A percentile compares a stretch with the other conserved stretches of the same genome.
phyloP scores from a whole-genome alignment of 176 grass and related monocot species.

The Triticum timopheevii region DNA sequence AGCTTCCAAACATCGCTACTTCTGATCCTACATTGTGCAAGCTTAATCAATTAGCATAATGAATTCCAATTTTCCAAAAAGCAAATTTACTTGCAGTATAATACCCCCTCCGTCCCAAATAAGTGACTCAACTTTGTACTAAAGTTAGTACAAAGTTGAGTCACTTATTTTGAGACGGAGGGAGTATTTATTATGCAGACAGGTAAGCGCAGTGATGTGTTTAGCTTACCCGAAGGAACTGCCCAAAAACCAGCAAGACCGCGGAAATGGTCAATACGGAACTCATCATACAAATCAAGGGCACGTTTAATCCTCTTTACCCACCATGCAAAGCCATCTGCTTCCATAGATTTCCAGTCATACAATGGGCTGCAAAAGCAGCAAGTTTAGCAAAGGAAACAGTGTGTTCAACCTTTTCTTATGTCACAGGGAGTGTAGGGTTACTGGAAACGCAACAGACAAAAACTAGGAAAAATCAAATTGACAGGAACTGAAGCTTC shows the following conservation, averaged over 20 bases:
- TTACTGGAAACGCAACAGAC: constrained; percentile 3
- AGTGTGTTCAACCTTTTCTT: neutral
- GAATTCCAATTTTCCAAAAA: constrained; percentile 21
- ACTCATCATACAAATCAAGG: constrained; percentile 98
- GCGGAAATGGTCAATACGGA: constrained; percentile 96
- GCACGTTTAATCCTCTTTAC: constrained; percentile 89
- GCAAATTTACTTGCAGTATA: constrained; percentile 17
- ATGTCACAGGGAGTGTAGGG: neutral
- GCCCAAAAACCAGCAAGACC: constrained; percentile 91
- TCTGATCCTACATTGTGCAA: constrained; percentile 67
- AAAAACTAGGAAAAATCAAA: neutral
- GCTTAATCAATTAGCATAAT: constrained; percentile 20
- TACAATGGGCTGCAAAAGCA: constrained; percentile 69
- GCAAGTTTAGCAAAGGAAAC: constrained; percentile 25
- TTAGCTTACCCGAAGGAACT: constrained; percentile 76
- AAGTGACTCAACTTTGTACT: too few relatives aligned
- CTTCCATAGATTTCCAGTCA: constrained; percentile 93
- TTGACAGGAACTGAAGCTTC: neutral
- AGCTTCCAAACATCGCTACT: constrained; percentile 74
- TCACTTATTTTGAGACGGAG: too few relatives aligned
- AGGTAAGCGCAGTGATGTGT: neutral
- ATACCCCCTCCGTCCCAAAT: neutral
- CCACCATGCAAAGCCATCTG: constrained; percentile 81
- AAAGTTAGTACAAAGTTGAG: too few relatives aligned
- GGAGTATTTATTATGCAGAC: neutral